Conservation (phyloP, 768 basidiomycete genomes). For the Scleroderma citrinum region DNA sequence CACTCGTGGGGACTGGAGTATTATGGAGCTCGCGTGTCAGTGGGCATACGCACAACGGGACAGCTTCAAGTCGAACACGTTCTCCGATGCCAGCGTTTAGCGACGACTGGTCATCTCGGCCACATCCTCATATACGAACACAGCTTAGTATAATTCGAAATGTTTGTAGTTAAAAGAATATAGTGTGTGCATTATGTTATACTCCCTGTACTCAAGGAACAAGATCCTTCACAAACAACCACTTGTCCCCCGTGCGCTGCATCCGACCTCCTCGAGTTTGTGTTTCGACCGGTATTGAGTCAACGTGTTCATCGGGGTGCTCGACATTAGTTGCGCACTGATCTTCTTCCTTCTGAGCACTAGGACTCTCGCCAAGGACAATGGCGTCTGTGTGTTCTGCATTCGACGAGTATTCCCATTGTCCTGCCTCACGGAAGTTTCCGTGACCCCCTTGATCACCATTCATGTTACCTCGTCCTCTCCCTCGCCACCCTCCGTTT, state of each 20-base stretch:
- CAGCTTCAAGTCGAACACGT: no score
- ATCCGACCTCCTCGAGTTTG: conserved; percentile 41
- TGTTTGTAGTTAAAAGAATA: no score
- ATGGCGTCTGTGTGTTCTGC: conserved; percentile 48
- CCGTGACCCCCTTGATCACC: conserved; percentile 34
- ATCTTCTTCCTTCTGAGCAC: conserved; percentile 11
- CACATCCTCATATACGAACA: no score
- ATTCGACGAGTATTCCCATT: conserved; percentile 31
- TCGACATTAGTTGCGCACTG: conserved; percentile 2
- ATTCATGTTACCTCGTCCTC: conserved; percentile 32
- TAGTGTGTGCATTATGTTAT: conserved; percentile 15
- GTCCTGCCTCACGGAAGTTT: conserved; percentile 41
- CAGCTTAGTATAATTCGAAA: no score
- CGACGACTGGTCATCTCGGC: no score
- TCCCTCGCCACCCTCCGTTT: conserved; percentile 32
- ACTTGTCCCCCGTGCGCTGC: conserved; percentile 66
- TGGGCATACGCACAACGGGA: no score
- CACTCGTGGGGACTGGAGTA: no score
- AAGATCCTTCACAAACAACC: conserved; percentile 52
- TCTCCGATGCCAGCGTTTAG: no score
- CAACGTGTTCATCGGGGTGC: conserved; percentile 1
- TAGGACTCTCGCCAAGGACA: conserved; percentile 46
- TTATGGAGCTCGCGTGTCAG: no score
- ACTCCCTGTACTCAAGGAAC: conserved; percentile 18
- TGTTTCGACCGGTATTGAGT: background rate